Evolutionary conservation across 108 stramenopile genomes (phyloP).

Genomic region (Cyclotella atomus): DNA sequence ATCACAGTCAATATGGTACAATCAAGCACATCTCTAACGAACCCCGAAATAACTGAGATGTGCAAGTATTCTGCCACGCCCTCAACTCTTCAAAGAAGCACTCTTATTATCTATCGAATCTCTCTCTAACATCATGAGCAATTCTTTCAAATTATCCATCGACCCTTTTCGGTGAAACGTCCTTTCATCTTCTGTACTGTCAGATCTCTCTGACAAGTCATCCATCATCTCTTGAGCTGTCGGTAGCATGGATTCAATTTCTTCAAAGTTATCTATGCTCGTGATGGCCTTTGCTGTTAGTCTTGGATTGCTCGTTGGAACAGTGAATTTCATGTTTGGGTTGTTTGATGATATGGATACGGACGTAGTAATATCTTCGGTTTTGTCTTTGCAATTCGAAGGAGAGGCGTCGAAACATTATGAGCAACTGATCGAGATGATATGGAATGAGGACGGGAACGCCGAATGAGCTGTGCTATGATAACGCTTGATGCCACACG

Average conservation of each 20-base stretch:
- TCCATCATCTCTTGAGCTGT: background rate
- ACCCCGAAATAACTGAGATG: too few relatives aligned
- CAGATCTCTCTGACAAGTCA: background rate
- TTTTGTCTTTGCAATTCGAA: background rate
- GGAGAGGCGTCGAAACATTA: background rate
- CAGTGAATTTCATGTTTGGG: too few relatives aligned
- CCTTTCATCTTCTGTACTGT: background rate
- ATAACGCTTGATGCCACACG: too few relatives aligned
- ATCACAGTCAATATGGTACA: too few relatives aligned
- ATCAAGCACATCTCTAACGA: too few relatives aligned
- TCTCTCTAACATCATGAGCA: background rate
- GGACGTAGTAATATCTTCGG: too few relatives aligned
- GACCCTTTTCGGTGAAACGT: background rate
- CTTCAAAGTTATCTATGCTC: background rate
- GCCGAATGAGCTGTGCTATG: too few relatives aligned
- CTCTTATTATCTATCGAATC: background rate
- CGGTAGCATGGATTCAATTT: constrained; percentile 2
- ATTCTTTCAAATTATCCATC: background rate
- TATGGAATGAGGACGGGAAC: background rate
- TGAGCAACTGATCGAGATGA: background rate
- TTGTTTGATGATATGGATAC: too few relatives aligned
- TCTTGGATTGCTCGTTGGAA: too few relatives aligned
- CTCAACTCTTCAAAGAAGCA: too few relatives aligned
- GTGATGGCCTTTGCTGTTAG: background rate
- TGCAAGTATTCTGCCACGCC: too few relatives aligned